These are phyloP conservation scores for Sequoiadendron giganteum DNA, from an alignment of 75 land plant species.

Conservation along the genomic window DNA sequence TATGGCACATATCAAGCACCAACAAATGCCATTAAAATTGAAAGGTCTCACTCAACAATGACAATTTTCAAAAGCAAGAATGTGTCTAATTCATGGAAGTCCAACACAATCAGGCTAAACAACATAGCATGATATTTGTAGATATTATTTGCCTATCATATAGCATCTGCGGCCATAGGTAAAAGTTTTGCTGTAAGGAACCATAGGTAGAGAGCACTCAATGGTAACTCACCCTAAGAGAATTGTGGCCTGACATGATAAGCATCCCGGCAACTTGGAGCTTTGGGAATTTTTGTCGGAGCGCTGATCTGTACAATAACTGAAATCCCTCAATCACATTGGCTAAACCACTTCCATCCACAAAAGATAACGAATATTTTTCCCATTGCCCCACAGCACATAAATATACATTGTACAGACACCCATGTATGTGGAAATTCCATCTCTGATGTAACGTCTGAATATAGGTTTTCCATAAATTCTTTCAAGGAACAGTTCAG, in stretches of 20 bases:
- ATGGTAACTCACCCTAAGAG: conserved; percentile 13
- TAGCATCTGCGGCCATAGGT: background rate
- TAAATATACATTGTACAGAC: background rate
- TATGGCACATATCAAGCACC: background rate
- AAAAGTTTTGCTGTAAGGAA: conserved; percentile 1
- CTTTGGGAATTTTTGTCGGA: background rate
- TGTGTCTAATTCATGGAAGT: background rate
- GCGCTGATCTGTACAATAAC: conserved; percentile 10
- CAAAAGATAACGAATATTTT: background rate
- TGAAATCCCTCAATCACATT: conserved; percentile 13
- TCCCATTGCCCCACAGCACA: background rate
- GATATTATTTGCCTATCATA: background rate
- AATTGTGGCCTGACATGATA: conserved; percentile 5
- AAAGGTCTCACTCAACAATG: background rate
- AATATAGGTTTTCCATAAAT: background rate
- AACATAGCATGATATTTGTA: background rate
- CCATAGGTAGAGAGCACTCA: background rate
- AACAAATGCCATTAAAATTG: background rate
- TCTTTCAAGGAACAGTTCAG: background rate
- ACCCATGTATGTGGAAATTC: background rate
- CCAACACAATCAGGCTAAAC: background rate
- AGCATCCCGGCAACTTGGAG: conserved; percentile 15
- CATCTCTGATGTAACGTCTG: background rate
- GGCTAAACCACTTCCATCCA: conserved; percentile 5
- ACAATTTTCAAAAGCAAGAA: background rate